Percentiles rank a stretch among this genome's conserved stretches.
These are phyloP conservation scores for Thermochaetoides thermophila DNA, from an alignment of 495 filamentous ascomycete species.

Conservation along the genomic window DNA sequence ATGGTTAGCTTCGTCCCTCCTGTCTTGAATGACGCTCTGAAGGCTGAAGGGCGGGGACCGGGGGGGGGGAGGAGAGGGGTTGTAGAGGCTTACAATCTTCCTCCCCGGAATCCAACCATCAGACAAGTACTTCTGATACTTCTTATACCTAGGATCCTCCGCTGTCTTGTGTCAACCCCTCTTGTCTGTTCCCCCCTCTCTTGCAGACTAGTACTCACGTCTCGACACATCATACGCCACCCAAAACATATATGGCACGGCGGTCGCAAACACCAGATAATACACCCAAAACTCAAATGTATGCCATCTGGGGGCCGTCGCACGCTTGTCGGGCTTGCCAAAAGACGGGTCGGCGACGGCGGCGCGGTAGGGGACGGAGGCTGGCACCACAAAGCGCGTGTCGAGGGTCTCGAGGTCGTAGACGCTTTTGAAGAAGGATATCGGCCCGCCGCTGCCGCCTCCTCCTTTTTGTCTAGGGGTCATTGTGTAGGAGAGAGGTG, in stretches of 20 bases:
- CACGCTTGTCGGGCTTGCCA: constrained; percentile 27
- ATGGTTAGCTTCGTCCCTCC: not conserved
- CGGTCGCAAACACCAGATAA: constrained; percentile 50
- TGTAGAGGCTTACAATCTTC: constrained; percentile 50
- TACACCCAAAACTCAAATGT: constrained; percentile 81
- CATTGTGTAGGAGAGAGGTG: too few relatives aligned
- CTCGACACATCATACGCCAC: constrained; percentile 72
- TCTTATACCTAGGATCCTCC: constrained; percentile 64
- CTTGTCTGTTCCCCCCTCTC: not conserved
- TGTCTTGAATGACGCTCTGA: not conserved
- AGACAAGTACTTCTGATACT: constrained; percentile 54
- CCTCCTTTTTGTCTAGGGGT: too few relatives aligned
- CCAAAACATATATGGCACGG: constrained; percentile 84
- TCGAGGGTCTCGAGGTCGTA: constrained; percentile 88
- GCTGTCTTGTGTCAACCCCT: constrained; percentile 37
- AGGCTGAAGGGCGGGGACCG: not conserved
- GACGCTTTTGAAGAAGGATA: constrained; percentile 32
- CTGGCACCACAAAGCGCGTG: constrained; percentile 68
- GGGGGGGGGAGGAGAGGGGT: not conserved
- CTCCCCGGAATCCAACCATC: constrained; percentile 91
- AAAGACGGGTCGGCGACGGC: constrained; percentile 23
- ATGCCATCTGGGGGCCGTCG: constrained; percentile 54
- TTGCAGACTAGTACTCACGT: constrained; percentile 32
- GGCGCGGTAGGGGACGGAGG: constrained; percentile 46
- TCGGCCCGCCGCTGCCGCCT: too few relatives aligned